Conservation (phyloP, 2,329 filamentous ascomycete genomes). For the Penicillium corylophilum region DNA sequence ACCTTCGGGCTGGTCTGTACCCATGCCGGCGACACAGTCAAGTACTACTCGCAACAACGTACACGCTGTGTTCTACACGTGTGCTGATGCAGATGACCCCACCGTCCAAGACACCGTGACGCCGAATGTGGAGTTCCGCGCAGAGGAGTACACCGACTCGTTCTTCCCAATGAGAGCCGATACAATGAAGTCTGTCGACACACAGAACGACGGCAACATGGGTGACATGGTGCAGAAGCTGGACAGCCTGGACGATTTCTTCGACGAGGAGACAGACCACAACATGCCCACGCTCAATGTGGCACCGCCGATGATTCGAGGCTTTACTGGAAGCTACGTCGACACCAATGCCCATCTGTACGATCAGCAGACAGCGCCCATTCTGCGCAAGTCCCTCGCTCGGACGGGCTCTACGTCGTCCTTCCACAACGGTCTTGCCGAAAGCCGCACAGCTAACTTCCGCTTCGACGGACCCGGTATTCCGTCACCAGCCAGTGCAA, state of each 20-base stretch:
- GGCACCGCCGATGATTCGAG: conserved; percentile 37
- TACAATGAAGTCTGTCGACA: conserved; percentile 89
- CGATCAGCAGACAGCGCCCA: conserved; percentile 88
- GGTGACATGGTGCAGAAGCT: conserved; percentile 79
- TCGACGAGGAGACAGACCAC: conserved; percentile 62
- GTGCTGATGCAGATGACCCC: conserved; percentile 65
- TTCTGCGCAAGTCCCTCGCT: conserved; percentile 76
- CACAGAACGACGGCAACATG: conserved; percentile 60
- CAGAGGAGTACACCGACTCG: conserved; percentile 76
- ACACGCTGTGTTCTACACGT: conserved; percentile 94
- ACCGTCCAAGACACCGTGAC: conserved; percentile 64
- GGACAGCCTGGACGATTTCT: conserved; percentile 79
- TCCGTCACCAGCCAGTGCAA: conserved; percentile 47
- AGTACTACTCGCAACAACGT: conserved; percentile 85
- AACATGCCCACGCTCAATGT: conserved; percentile 57
- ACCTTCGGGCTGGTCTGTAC: conserved; percentile 92
- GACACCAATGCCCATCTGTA: conserved; percentile 81
- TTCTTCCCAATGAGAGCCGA: conserved; percentile 81
- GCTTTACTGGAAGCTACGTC: conserved; percentile 62
- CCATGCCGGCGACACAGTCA: conserved; percentile 86
- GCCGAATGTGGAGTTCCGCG: conserved; percentile 87
- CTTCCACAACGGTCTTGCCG: conserved; percentile 86
- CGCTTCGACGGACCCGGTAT: conserved; percentile 51
- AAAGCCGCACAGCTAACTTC: conserved; percentile 61
- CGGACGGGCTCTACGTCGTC: conserved; percentile 69